phyloP scores from a whole-genome alignment of 805 yeast species.

The Schwanniomyces polymorphus region DNA sequence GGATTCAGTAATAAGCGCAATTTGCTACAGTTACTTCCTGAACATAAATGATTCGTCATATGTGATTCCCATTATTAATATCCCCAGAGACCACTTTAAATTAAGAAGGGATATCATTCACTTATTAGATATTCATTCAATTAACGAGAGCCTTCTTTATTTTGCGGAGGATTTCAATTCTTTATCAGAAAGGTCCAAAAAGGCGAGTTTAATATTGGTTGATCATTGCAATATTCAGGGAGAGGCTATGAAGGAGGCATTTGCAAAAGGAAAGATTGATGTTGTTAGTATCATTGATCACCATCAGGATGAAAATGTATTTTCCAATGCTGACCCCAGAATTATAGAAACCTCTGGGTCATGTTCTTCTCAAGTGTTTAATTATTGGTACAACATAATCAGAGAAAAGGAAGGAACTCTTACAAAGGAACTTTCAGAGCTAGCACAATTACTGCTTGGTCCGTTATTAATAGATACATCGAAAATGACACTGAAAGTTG shows the following conservation, averaged over 20 bases:
- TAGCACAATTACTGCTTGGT: constrained; percentile 53
- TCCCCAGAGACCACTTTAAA: constrained; percentile 61
- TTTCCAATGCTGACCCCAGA: constrained; percentile 56
- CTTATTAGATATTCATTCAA: constrained; percentile 47
- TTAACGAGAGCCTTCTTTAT: constrained; percentile 51
- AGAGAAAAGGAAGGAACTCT: constrained; percentile 12
- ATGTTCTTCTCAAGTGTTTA: constrained; percentile 73
- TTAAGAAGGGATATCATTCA: constrained; percentile 70
- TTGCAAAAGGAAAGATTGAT: constrained; percentile 19
- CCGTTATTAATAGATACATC: constrained; percentile 80
- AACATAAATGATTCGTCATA: constrained; percentile 30
- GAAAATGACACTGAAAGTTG: constrained; percentile 64
- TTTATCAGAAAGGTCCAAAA: constrained; percentile 12
- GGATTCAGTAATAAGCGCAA: constrained; percentile 81
- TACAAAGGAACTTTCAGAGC: constrained; percentile 20
- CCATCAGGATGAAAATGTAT: constrained; percentile 69
- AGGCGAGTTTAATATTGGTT: constrained; percentile 58
- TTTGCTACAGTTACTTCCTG: constrained; percentile 66
- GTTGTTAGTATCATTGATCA: constrained; percentile 75
- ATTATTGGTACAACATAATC: constrained; percentile 49
- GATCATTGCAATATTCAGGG: constrained; percentile 80
- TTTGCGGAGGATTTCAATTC: constrained; percentile 66
- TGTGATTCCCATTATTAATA: constrained; percentile 73
- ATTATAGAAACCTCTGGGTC: constrained; percentile 68
- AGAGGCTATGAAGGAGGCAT: constrained; percentile 28